Evolutionary conservation across 805 yeast genomes (phyloP).

Genomic region (Sugiyamaella lignohabitans): DNA sequence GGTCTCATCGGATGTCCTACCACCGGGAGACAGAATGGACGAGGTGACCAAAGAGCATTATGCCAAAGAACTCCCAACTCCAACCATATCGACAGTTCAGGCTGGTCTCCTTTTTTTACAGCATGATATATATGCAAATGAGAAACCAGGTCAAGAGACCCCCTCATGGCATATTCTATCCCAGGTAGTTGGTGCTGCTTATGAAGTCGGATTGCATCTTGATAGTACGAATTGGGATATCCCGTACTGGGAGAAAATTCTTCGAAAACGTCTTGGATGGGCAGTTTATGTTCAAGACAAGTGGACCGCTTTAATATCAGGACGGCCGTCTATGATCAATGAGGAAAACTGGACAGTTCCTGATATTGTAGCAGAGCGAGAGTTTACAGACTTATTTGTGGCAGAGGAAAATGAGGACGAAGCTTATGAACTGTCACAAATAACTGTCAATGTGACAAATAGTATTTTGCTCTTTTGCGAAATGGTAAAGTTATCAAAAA

Average conservation of each 20-base stretch:
- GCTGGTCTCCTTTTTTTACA: constrained; percentile 35
- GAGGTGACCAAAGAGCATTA: constrained; percentile 15
- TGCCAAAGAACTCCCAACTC: constrained; percentile 19
- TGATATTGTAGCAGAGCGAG: constrained; percentile 34
- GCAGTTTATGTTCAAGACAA: constrained; percentile 84
- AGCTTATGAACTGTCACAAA: background rate
- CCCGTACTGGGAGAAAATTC: constrained; percentile 86
- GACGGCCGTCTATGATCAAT: constrained; percentile 70
- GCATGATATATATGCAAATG: constrained; percentile 31
- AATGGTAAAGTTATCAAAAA: constrained; percentile 20
- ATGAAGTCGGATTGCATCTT: constrained; percentile 77
- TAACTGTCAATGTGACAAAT: constrained; percentile 16
- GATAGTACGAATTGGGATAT: constrained; percentile 80
- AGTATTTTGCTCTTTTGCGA: constrained; percentile 22
- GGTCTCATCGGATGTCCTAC: constrained; percentile 16
- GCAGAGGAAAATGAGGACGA: background rate
- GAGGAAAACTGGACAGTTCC: constrained; percentile 73
- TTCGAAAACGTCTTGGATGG: constrained; percentile 82
- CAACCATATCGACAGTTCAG: constrained; percentile 28
- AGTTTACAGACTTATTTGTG: constrained; percentile 14
- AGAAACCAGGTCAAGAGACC: constrained; percentile 29
- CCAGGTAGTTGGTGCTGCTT: constrained; percentile 74
- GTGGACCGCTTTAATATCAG: constrained; percentile 71
- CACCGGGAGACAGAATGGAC: background rate
- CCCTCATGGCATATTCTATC: constrained; percentile 46